These are phyloP conservation scores for Xylaria sp. DNA, from an alignment of 2,329 filamentous ascomycete genomes.

Conservation along the genomic window DNA sequence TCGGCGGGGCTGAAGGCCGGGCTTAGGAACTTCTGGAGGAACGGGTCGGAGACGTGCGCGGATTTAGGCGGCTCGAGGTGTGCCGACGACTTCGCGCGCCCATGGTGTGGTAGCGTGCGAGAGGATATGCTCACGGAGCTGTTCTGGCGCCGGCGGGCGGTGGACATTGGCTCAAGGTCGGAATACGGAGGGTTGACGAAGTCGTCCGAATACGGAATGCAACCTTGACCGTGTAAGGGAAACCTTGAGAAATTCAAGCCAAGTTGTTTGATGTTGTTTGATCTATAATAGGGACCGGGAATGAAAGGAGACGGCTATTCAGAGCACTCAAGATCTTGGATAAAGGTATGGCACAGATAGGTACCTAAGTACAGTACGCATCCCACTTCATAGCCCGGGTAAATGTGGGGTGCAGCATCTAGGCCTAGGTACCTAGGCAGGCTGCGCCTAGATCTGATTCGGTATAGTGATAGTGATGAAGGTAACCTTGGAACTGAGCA, in stretches of 20 bases:
- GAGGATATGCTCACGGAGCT: slow-evolving; percentile 46
- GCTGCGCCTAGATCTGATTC: too few species aligned
- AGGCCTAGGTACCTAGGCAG: too few species aligned
- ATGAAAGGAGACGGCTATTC: too few species aligned
- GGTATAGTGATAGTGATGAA: too few species aligned
- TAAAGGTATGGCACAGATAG: too few species aligned
- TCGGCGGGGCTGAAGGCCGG: slow-evolving; percentile 81
- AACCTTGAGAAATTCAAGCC: not conserved
- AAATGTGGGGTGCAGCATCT: too few species aligned
- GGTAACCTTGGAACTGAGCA: too few species aligned
- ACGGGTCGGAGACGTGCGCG: slow-evolving; percentile 71
- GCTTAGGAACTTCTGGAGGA: slow-evolving; percentile 75
- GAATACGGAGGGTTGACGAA: not conserved
- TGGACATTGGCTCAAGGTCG: slow-evolving; percentile 34
- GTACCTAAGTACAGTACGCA: too few species aligned
- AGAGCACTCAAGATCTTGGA: too few species aligned
- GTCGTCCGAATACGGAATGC: too few species aligned
- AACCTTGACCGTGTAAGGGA: not conserved
- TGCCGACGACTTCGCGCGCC: slow-evolving; percentile 46
- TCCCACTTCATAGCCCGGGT: too few species aligned
- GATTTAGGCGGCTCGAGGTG: slow-evolving; percentile 57
- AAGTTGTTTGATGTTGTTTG: not conserved
- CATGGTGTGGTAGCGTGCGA: slow-evolving; percentile 49
- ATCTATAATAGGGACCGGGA: too few species aligned
- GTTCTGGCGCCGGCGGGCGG: slow-evolving; percentile 52